phyloP scores from a whole-genome alignment of 1,284 basidiomycete genomes.

The Puccinia sorghi region DNA sequence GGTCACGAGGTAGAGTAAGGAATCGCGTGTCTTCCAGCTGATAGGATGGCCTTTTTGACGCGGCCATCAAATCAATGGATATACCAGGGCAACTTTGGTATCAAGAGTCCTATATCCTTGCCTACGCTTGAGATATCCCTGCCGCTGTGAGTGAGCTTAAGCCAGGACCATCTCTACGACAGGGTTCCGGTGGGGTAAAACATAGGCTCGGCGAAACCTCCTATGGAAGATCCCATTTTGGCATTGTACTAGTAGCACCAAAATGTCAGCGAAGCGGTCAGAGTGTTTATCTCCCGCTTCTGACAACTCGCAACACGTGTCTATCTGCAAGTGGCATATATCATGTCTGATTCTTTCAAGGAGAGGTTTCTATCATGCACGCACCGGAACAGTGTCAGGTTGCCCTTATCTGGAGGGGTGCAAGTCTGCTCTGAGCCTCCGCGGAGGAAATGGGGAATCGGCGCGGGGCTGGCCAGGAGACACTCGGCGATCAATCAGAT shows the following conservation, averaged over 20 bases:
- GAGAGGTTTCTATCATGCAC: background rate
- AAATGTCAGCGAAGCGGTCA: background rate
- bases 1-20: background rate
- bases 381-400: too few relatives aligned
- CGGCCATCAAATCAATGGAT: too few relatives aligned
- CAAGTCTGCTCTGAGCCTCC: background rate
- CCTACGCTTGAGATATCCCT: too few relatives aligned
- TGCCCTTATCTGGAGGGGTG: too few relatives aligned
- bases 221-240: too few relatives aligned
- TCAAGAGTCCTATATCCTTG: too few relatives aligned
- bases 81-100: background rate
- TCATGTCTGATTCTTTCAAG: background rate
- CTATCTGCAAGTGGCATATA: background rate
- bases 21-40: background rate
- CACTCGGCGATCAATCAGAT: background rate
- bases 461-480: background rate
- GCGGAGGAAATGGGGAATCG: background rate
- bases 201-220: too few relatives aligned
- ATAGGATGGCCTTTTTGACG: background rate
- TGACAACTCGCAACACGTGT: background rate
- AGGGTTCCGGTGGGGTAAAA: too few relatives aligned
- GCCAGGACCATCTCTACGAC: too few relatives aligned
- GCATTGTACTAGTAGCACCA: too few relatives aligned
- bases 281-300: background rate
- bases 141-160: too few relatives aligned